Base-by-base conservation (phyloP, 441 rosid species). In the Erodium trifolium region DNA sequence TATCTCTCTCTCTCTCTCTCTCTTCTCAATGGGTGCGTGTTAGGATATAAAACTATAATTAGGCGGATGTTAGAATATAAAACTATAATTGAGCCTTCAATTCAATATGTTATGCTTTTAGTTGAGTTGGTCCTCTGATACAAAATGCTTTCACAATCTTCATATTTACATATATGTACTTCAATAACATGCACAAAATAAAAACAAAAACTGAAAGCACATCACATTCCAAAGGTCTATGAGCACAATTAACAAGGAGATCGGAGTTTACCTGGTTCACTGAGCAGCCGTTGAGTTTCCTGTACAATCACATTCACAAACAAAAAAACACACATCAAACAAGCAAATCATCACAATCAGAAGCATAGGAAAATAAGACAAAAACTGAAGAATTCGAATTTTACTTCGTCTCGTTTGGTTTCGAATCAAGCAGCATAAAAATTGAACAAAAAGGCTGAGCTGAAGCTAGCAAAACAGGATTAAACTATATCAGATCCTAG, bases 281-380 rank as follows among this genome's bases (percentile, higher is more conserved):
- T 93, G 67, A 93, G 96, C 3, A 93, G 95, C 71, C 98, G 96
- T 72, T 91, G 97, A 65, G 98, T 93, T 87, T 93, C 98, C 98
- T 93, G 79, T 35, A 45, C 71, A 77, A 80, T 71, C 71, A 76
- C 31, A 68, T 39, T 9, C 3, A 37, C 39, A 35, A 35, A 35
- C n/a, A 23, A 23, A 23, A 23, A 23, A 23, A 23, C 0, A 4
- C 41, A 37, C 41, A 37, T 37, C 41, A 1, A 43, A 43, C 51
- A 43, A 43, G 13, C 12, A 49, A 12, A 49, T 10, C 14, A 49
- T 49, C 55, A 49, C 5, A 49, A 49, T 49, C 55, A 49, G 9
- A 39, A 39, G 45, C 45, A 39, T 12, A 49, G 16, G 14, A 49
- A 11, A 49, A 11, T 3, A 49, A 49, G 4, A 49, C 53, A 13